Percentiles rank a stretch among this genome's conserved stretches.
Evolutionary conservation across 1,284 basidiomycete species (phyloP).

Genomic region (Rhodotorula sp.): DNA sequence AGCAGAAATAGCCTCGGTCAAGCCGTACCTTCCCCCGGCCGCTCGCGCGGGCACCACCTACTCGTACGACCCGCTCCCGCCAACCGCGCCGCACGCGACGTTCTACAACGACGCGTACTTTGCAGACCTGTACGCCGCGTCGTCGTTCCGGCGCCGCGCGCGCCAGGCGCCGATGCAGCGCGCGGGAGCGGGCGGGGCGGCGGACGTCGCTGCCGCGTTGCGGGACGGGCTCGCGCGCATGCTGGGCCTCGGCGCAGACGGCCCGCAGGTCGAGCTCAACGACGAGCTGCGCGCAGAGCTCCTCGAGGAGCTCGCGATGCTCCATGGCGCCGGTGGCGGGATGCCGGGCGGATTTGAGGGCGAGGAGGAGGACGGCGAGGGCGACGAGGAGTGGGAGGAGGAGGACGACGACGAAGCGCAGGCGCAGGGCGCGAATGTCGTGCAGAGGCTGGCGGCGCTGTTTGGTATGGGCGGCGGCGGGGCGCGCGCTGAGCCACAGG

Average conservation of each 20-base stretch:
- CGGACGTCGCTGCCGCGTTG: slow-evolving; percentile 18
- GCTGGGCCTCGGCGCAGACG: slow-evolving; percentile 35
- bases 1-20: slow-evolving; percentile 38
- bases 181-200: neutral
- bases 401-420: slow-evolving; percentile 1
- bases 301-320: slow-evolving; percentile 36
- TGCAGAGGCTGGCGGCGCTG: slow-evolving; percentile 20
- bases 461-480: slow-evolving; percentile 10
- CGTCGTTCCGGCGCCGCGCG: neutral
- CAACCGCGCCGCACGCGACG: slow-evolving; percentile 27
- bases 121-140: slow-evolving; percentile 23
- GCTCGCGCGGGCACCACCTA: slow-evolving; percentile 31
- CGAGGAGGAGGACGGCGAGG: slow-evolving; percentile 16
- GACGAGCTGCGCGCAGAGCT: slow-evolving; percentile 36
- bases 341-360: slow-evolving; percentile 36
- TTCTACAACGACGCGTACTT: slow-evolving; percentile 44
- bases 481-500: neutral
- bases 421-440: slow-evolving; percentile 7
- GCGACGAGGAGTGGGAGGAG: slow-evolving; percentile 1
- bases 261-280: slow-evolving; percentile 29
- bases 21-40: slow-evolving; percentile 42
- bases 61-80: slow-evolving; percentile 45
- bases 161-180: neutral
- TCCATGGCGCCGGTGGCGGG: slow-evolving; percentile 23
- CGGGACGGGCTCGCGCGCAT: slow-evolving; percentile 31